A percentile compares a stretch with the other conserved stretches of the same genome.
These are phyloP conservation scores for Cornus controversa DNA, from an alignment of 148 eudicot species.

Conservation along the genomic window DNA sequence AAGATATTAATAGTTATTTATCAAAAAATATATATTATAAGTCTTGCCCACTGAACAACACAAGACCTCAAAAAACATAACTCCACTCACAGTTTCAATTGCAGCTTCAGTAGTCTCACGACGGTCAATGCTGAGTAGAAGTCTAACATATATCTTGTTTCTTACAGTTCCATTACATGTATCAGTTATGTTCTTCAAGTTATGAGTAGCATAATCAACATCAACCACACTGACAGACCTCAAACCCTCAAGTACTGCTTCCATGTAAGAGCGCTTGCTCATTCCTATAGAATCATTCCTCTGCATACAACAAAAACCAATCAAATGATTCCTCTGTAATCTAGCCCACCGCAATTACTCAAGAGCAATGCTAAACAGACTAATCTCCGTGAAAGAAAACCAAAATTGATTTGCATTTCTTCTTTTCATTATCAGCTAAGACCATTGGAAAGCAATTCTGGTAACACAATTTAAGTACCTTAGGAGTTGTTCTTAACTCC, in stretches of 20 bases:
- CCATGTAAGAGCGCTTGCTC: constrained; percentile 82
- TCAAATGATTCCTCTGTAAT: background rate
- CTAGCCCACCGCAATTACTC: background rate
- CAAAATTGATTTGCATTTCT: too few relatives aligned
- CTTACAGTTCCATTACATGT: constrained; percentile 26
- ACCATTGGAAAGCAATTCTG: background rate
- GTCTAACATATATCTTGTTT: constrained; percentile 76
- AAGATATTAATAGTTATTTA: background rate
- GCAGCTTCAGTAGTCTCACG: constrained; percentile 83
- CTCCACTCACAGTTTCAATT: constrained; percentile 70
- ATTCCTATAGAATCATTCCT: constrained; percentile 75
- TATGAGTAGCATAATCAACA: constrained; percentile 48
- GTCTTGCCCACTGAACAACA: background rate
- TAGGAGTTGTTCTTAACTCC: constrained; percentile 95
- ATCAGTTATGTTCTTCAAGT: constrained; percentile 18
- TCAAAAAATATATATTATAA: background rate
- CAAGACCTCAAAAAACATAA: background rate
- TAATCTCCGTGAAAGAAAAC: too few relatives aligned
- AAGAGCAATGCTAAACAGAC: background rate
- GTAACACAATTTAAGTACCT: constrained; percentile 42
- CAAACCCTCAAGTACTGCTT: constrained; percentile 86
- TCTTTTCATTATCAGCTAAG: too few relatives aligned
- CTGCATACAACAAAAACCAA: constrained; percentile 22
- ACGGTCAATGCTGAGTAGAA: constrained; percentile 92
- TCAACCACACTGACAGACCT: constrained; percentile 57